Percentiles rank a stretch among this genome's conserved stretches.
Evolutionary conservation across 2,329 filamentous ascomycete species (phyloP).

Genomic region (Trichoderma semiorbis): DNA sequence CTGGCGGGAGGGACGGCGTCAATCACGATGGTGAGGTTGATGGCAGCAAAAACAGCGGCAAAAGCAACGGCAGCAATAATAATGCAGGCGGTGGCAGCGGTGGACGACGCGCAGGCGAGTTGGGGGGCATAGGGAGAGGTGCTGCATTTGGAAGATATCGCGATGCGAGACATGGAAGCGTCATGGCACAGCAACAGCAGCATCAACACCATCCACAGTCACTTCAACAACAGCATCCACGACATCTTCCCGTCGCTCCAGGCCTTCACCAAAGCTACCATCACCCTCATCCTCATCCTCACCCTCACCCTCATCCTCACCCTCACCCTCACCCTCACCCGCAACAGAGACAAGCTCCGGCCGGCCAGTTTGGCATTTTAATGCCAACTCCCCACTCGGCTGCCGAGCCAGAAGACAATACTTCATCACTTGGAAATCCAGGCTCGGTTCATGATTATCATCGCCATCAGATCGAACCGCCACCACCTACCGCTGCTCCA

Average conservation of each 20-base stretch:
- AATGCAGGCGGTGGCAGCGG: not conserved
- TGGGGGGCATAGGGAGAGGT: not conserved
- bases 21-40: not conserved
- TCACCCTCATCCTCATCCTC: constrained; percentile 13
- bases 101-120: not conserved
- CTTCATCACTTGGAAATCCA: not conserved
- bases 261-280: constrained; percentile 12
- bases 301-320: constrained; percentile 13
- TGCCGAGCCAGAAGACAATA: not conserved
- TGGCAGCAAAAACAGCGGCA: not conserved
- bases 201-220: not conserved
- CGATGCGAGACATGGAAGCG: not conserved
- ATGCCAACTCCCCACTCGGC: constrained; percentile 23
- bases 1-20: not conserved
- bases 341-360: not conserved
- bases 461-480: not conserved
- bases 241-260: not conserved
- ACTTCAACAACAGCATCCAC: constrained; percentile 7
- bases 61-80: not conserved
- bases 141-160: not conserved
- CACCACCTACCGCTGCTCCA: not conserved
- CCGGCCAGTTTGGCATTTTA: constrained; percentile 46
- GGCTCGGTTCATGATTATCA: not conserved
- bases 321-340: constrained; percentile 16
- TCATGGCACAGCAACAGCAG: not conserved